A percentile compares a stretch with the other conserved stretches of the same genome.
phyloP scores from a whole-genome alignment of 2,329 filamentous ascomycete species.

The Epicoccum sorghinum region DNA sequence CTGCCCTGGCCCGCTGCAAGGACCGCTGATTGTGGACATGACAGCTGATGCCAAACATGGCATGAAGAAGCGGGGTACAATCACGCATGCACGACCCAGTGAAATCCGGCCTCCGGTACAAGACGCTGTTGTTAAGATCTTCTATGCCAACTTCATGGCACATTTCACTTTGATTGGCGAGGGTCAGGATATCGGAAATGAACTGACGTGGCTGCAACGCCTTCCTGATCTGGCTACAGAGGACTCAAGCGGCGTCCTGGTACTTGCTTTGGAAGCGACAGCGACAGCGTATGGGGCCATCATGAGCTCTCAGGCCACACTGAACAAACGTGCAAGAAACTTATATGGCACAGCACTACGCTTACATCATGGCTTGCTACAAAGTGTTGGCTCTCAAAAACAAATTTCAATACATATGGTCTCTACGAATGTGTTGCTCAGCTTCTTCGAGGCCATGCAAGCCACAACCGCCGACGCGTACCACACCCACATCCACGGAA shows the following conservation, averaged over 20 bases:
- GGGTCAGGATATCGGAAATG: constrained; percentile 29
- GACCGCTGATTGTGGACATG: constrained; percentile 42
- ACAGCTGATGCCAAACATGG: constrained; percentile 22
- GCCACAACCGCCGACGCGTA: constrained; percentile 37
- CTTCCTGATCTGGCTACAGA: constrained; percentile 31
- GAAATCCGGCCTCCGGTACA: not conserved
- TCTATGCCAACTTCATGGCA: constrained; percentile 35
- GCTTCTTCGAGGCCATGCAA: constrained; percentile 42
- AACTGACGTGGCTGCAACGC: constrained; percentile 37
- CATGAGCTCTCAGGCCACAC: constrained; percentile 25
- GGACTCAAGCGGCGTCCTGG: constrained; percentile 31
- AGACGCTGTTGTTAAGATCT: constrained; percentile 7
- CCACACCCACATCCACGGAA: constrained; percentile 38
- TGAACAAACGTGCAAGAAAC: constrained; percentile 28
- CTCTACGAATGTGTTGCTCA: constrained; percentile 39
- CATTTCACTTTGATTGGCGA: constrained; percentile 37
- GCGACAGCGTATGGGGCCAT: constrained; percentile 35
- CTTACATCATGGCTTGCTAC: constrained; percentile 25
- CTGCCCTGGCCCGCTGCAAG: constrained; percentile 36
- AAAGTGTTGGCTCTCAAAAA: constrained; percentile 8
- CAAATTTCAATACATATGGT: constrained; percentile 39
- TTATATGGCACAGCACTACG: constrained; percentile 38
- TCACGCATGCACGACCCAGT: not conserved
- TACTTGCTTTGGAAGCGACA: constrained; percentile 35
- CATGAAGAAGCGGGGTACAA: constrained; percentile 19